Evolutionary conservation across 1,139 yeast species (phyloP).

Genomic region (Saccharomyces hybrid): DNA sequence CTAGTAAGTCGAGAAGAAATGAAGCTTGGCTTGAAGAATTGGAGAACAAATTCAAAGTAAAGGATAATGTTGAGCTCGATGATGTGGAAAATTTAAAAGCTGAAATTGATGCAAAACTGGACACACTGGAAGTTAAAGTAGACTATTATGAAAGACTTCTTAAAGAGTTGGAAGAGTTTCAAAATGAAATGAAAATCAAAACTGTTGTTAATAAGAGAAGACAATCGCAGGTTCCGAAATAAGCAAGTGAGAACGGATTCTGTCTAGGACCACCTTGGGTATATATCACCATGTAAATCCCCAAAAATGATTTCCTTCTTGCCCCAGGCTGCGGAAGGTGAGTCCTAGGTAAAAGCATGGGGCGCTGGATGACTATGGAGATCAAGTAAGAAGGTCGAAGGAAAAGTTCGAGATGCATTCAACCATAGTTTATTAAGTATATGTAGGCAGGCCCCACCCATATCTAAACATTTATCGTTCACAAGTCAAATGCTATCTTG

Average conservation of each 20-base stretch:
- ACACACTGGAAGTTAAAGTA: conserved; percentile 17
- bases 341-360: neutral
- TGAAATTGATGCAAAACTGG: conserved; percentile 10
- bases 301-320: neutral
- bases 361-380: neutral
- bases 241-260: neutral
- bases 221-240: conserved; percentile 4
- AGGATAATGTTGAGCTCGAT: conserved; percentile 12
- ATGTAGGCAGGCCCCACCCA: neutral
- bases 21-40: conserved; percentile 19
- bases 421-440: neutral
- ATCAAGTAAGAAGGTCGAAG: neutral
- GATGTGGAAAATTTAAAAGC: conserved; percentile 9
- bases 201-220: conserved; percentile 14
- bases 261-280: neutral
- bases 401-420: neutral
- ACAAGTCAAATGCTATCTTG: neutral
- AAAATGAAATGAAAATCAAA: conserved; percentile 22
- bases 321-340: conserved; percentile 4
- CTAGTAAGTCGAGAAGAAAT: conserved; percentile 8
- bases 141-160: conserved; percentile 21
- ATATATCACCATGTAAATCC: conserved; percentile 1
- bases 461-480: neutral
- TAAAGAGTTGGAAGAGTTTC: conserved; percentile 25
- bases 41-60: conserved; percentile 11